phyloP scores from a whole-genome alignment of 441 rosid species.

The Cnidoscolus chayamansa region DNA sequence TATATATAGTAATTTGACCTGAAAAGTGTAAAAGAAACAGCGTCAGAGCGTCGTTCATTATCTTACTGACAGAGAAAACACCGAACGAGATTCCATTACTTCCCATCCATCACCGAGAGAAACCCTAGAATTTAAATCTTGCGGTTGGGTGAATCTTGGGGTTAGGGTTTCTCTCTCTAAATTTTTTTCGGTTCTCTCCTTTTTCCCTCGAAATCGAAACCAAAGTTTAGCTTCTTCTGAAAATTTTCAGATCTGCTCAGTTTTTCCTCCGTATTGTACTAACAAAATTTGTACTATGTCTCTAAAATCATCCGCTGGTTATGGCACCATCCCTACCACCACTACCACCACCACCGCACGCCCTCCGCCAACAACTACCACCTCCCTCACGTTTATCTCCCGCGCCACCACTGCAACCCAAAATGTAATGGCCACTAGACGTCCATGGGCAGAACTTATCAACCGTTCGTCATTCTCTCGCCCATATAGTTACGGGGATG shows the following conservation, averaged over 20 bases:
- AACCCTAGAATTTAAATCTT: neutral
- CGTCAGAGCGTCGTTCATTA: too few relatives aligned
- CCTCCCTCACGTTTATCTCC: conserved; percentile 24
- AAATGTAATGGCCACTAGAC: conserved; percentile 46
- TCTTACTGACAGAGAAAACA: too few relatives aligned
- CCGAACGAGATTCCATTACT: neutral
- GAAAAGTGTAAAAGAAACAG: too few relatives aligned
- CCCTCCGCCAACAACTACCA: conserved; percentile 9
- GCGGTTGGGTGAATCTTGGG: neutral
- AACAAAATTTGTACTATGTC: conserved; percentile 25
- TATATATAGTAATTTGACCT: too few relatives aligned
- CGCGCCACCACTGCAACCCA: conserved; percentile 31
- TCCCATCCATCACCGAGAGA: neutral
- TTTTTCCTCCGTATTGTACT: neutral
- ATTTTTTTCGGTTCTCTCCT: neutral
- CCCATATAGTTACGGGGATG: conserved; percentile 52
- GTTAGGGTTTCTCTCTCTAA: neutral
- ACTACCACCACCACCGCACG: conserved; percentile 21
- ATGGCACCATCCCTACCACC: conserved; percentile 36
- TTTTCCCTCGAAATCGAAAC: neutral
- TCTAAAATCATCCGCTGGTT: conserved; percentile 38
- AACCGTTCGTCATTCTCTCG: conserved; percentile 42
- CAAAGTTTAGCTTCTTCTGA: neutral
- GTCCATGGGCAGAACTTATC: conserved; percentile 70
- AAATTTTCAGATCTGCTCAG: neutral